These are phyloP conservation scores for Mycena citricolor DNA, from an alignment of 1,284 basidiomycete species.

Conservation along the genomic window DNA sequence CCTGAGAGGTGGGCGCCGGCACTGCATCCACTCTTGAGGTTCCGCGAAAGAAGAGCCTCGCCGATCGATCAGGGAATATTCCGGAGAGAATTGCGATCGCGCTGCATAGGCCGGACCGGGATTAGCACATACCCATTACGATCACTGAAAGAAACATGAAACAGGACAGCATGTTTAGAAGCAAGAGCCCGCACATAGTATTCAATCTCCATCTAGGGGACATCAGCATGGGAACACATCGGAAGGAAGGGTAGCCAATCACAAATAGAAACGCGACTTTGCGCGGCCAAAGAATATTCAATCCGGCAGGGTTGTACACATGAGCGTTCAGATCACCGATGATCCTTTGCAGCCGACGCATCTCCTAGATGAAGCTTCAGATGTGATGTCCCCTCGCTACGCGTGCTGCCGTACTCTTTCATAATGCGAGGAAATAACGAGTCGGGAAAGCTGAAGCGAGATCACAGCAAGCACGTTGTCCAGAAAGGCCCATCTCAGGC, in stretches of 20 bases:
- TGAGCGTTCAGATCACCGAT: conserved; percentile 67
- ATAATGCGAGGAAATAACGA: conserved; percentile 70
- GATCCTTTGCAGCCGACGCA: conserved; percentile 61
- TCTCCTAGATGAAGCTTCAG: conserved; percentile 53
- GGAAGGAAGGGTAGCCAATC: conserved; percentile 38
- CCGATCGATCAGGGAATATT: too few species aligned
- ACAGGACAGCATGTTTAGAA: conserved; percentile 18
- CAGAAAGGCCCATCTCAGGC: conserved; percentile 58
- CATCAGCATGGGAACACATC: conserved; percentile 11
- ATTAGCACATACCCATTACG: too few species aligned
- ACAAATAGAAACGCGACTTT: conserved; percentile 84
- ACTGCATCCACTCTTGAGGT: too few species aligned
- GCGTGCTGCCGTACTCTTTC: conserved; percentile 64
- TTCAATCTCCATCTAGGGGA: conserved; percentile 71
- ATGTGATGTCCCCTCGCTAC: too few species aligned
- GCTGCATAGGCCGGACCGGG: too few species aligned
- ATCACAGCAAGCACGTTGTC: conserved; percentile 73
- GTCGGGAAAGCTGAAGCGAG: conserved; percentile 70
- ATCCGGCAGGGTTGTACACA: conserved; percentile 75
- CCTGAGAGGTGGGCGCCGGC: too few species aligned
- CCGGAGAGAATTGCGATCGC: too few species aligned
- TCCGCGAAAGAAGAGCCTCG: too few species aligned
- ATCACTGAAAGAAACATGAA: conserved; percentile 7
- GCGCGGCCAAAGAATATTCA: conserved; percentile 80
- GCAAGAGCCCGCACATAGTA: conserved; percentile 73